A percentile compares a stretch with the other conserved stretches of the same genome.
Evolutionary conservation across 805 yeast species (phyloP).

Genomic region (Ogataea haglerorum): DNA sequence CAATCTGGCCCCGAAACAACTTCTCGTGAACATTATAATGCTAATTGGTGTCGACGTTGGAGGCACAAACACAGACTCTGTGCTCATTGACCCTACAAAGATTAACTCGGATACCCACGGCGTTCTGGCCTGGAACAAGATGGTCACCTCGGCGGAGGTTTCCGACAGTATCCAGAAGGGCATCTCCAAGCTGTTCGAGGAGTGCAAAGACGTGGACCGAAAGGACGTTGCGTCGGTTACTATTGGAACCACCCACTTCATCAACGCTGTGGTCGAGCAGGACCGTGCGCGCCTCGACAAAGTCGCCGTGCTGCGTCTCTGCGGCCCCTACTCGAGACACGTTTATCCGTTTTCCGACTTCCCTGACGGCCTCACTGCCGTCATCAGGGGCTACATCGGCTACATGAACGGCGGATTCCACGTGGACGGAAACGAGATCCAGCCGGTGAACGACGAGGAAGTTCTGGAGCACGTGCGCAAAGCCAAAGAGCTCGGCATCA

Average conservation of each 20-base stretch:
- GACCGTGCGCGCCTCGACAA: slow-evolving; percentile 39
- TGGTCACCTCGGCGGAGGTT: slow-evolving; percentile 43
- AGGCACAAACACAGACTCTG: slow-evolving; percentile 50
- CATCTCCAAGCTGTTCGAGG: slow-evolving; percentile 32
- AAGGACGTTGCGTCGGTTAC: slow-evolving; percentile 41
- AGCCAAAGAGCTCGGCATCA: slow-evolving; percentile 34
- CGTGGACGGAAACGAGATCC: slow-evolving; percentile 41
- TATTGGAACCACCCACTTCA: slow-evolving; percentile 51
- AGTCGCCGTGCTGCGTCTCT: slow-evolving; percentile 45
- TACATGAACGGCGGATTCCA: slow-evolving; percentile 41
- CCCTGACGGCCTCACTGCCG: slow-evolving; percentile 35
- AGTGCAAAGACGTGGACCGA: slow-evolving; percentile 14
- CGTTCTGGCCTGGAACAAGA: slow-evolving; percentile 41
- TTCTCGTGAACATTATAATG: too few relatives aligned
- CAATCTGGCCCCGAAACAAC: too few relatives aligned
- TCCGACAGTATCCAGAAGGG: slow-evolving; percentile 41
- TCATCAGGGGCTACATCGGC: slow-evolving; percentile 37
- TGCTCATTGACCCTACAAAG: slow-evolving; percentile 37
- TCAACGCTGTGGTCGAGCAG: slow-evolving; percentile 47
- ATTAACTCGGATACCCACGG: slow-evolving; percentile 28
- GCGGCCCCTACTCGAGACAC: slow-evolving; percentile 40
- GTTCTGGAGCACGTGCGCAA: slow-evolving; percentile 17
- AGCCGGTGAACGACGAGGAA: slow-evolving; percentile 30
- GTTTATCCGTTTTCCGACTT: slow-evolving; percentile 44
- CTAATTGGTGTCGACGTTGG: slow-evolving; percentile 50